phyloP scores from a whole-genome alignment of 768 basidiomycete species.

The Xerocomellus amylosporus region DNA sequence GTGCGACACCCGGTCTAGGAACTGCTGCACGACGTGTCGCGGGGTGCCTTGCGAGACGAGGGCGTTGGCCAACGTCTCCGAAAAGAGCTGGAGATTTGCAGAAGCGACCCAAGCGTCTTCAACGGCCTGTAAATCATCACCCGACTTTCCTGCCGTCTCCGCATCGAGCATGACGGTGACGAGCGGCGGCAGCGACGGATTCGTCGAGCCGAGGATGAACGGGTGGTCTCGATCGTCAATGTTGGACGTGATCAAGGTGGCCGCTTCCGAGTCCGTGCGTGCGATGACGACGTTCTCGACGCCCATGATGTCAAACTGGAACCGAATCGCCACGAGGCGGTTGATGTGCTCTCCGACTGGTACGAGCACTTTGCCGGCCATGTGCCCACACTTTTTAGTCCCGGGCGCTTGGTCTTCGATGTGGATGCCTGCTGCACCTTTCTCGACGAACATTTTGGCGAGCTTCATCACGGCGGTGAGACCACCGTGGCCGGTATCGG shows the following conservation, averaged over 20 bases:
- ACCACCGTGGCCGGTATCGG: slow-evolving; percentile 97
- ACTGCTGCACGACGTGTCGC: slow-evolving; percentile 52
- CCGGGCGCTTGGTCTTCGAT: slow-evolving; percentile 97
- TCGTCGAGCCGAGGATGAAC: slow-evolving; percentile 93
- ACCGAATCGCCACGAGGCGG: slow-evolving; percentile 92
- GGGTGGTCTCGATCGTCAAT: slow-evolving; percentile 97
- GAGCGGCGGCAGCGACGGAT: slow-evolving; percentile 64
- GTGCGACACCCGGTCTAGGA: slow-evolving; percentile 60
- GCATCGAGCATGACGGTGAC: slow-evolving; percentile 82
- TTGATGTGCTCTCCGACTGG: slow-evolving; percentile 98
- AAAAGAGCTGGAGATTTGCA: slow-evolving; percentile 82
- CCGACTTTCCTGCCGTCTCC: slow-evolving; percentile 74
- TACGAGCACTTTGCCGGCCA: slow-evolving; percentile 96
- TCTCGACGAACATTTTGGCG: slow-evolving; percentile 98
- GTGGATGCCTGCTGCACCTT: slow-evolving; percentile 97
- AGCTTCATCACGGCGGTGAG: slow-evolving; percentile 99
- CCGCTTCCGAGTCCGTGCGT: slow-evolving; percentile 96
- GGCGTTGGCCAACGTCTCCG: slow-evolving; percentile 66
- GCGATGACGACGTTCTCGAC: slow-evolving; percentile 92
- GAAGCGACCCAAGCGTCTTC: slow-evolving; percentile 83
- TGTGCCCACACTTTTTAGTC: slow-evolving; percentile 94
- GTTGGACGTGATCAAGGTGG: slow-evolving; percentile 94
- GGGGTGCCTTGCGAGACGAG: slow-evolving; percentile 56
- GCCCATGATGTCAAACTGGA: slow-evolving; percentile 98
- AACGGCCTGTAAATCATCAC: slow-evolving; percentile 76